Base-by-base conservation (phyloP, 2,329 filamentous ascomycete genomes). In the Karstenula rhodostoma region DNA sequence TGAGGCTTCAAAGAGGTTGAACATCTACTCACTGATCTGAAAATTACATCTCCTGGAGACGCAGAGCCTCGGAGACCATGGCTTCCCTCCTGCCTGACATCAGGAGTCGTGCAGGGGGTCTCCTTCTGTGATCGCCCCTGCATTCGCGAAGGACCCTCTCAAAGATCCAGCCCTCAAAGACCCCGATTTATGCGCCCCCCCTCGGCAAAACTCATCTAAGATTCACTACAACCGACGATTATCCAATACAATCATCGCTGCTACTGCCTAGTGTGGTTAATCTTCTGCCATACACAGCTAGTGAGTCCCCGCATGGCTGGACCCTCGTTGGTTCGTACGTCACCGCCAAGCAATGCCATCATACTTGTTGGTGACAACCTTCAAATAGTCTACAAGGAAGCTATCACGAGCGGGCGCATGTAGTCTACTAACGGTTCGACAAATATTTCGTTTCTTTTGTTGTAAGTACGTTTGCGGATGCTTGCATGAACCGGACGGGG, bases 341-440 rank as follows among this genome's bases (percentile, higher is more conserved):
- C 70, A 72, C 65, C 53, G 67, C 69, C 67, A 70, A 70, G 67
- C 55, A 32, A 71, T 68, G 63, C 59, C 67, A 67, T 70, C 67
- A 67, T 67, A 66, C 57, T 51, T 32, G 60, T 44, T 44, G 54
- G 35, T 35, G 52, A 43, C 29, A 48, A 29, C 32, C 53, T 49
- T 56, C 32, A 43, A 49, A 49, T 40, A 46, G 44, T 49, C 44
- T 46, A 49, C 32, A 40, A 12, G 10, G 25, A 15, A 32, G 51
- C 51, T 44, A 22, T 33, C 35, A 43, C 35, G 35, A 43, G 35
- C 23, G 10, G 27, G 23, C 32, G 49, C 49, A 42, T 43, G 27
- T n/a, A 52, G 12, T 23, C 37, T 40, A 37, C 22, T 49, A 37
- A 37, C 17, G 13, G 13, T n/a, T 13, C 4, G n/a, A 23, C 32